Evolutionary conservation across 192 early-diverging fungal species (phyloP), one percentile per base, ranked within the genome.

Genomic region (Dimargaris xerosporica): DNA sequence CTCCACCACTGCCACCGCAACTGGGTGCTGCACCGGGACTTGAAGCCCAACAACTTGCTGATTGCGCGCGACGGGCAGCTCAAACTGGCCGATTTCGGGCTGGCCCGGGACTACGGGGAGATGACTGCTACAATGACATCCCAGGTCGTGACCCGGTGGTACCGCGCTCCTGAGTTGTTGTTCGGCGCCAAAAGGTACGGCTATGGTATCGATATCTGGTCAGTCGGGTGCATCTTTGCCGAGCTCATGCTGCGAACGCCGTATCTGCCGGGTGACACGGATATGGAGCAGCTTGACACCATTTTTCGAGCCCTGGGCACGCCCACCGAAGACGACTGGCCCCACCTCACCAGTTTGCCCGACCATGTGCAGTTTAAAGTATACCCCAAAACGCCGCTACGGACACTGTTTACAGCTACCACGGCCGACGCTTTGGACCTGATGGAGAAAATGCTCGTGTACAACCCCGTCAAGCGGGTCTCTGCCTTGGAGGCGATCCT

Each of bases 51-150:
- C 73, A 91, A 91, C 63, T 83, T 90, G 73, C 66, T 88, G 39
- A 76, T 91, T 62, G 85, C 83, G 0, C 76, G 75, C 3, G 85
- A 93, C 68, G 96, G 96, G 7, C 83, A 90, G 65, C 73, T 99
- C 30, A 99, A 99, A 67, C 74, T 99, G 73, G 96, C 91, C 0
- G 96, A 99, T 89, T 99, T 99, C 71, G 96, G 96, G 73, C 73
- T 99, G 41, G 91, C 96, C n/a, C 69, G 93, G n/a, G 90, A 94
- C 64, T 99, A 80, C 79, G 93, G 88, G 44, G 87, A 93, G 69
- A 80, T 85, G 12, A 73, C 69, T 42, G 79, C 82, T 31, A 78
- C 79, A 19, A 88, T 99, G 88, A 93, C 94, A 4, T 86, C 92
- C 34, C 85, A 96, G 65, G 93, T 94, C 2, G 94, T 98, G 16